Base-by-base conservation (phyloP, 2,329 filamentous ascomycete genomes). In the Cladosporium sp. region DNA sequence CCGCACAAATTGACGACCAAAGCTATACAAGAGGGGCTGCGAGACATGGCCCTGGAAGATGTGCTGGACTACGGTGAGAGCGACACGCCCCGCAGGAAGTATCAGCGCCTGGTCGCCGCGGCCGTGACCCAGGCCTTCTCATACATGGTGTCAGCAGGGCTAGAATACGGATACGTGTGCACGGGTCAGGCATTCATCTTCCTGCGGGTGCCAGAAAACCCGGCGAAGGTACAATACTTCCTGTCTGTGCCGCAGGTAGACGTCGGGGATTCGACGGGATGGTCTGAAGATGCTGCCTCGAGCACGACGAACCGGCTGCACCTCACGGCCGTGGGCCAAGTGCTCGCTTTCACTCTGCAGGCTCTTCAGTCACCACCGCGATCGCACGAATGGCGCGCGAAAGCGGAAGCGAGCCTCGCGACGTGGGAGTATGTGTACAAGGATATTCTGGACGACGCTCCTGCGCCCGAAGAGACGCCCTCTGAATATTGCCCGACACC, bases 151-250 rank as follows among this genome's bases (percentile, higher is more conserved):
- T 20, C 29, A 18, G 29, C 42, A 3, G 42, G 42, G 30, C 29
- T 44, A n/a, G 42, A 20, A 18, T 22, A 34, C 30, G 42, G 30
- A 5, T 44, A 44, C 36, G 29, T 44, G 13, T 44, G 29, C 30
- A 44, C 27, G n/a, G 27, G 42, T n/a, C 17, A 44, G 30, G 42
- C 42, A 12, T 44, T 44, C 42, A 44, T 44, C 42, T 44, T 44
- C 19, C 42, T 44, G 9, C 42, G n/a, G 30, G 42, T 44, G 15
- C 42, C 29, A 34, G 42, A 44, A 34, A 30, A 44, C 30, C 42
- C 29, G 30, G 36, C 18, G 29, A 44, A 27, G 22, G 42, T 44
- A 34, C 30, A 36, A 18, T 44, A 34, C 18, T 34, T 36, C 19
- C 42, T 44, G 29, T 44, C 42, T 12, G 22, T n/a, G 42, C 42